Evolutionary conservation across 1,284 basidiomycete species (phyloP), one percentile per base, ranked within the genome.

Genomic region (Tilletia horrida): DNA sequence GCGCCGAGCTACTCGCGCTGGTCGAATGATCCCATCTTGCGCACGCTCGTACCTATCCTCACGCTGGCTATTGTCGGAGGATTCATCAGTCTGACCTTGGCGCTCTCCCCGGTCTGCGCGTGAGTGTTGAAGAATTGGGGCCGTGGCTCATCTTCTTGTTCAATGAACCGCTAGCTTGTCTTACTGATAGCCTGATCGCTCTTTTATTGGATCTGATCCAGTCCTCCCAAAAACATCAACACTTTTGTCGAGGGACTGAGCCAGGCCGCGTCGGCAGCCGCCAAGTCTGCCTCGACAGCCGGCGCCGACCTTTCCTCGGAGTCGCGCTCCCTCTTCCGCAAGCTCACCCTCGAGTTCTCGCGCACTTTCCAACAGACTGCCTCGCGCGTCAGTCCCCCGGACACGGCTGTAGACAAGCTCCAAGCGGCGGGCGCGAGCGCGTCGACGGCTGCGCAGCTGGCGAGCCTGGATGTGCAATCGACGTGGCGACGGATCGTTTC

Each of bases 61-160:
- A 75, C 74, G 0, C 57, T 66, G 13, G 68, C 66, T 18, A 75
- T 75, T 31, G 67, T 75, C 8, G 50, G 66, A 2, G 74, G 74
- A 8, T 74, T 70, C 66, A 42, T 59, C 8, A 61, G 42, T 3
- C 43, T 75, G 18, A 52, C 71, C 1, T 3, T 75, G 21, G 69
- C 71, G 0, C 67, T 75, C 1, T 66, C 63, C 6, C 74, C 74
- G 6, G 3, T 75, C 2, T 69, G 69, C 27, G 73, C 73, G 55
- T 59, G 55, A 59, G 55, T 59, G n/a, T n/a, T n/a, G n/a, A n/a
- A n/a, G n/a, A 44, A 9, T 18, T 9, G 43, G 8, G 9, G 43
- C 18, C 43, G 9, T 44, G 8, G 43, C 43, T 18, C n/a, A n/a
- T n/a, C n/a, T n/a, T n/a, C n/a, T n/a, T n/a, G n/a, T n/a, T n/a